Evolutionary conservation across 345 rosid genomes (phyloP), one percentile per base, ranked within the genome.

Genomic region (Rhizophora mangle): DNA sequence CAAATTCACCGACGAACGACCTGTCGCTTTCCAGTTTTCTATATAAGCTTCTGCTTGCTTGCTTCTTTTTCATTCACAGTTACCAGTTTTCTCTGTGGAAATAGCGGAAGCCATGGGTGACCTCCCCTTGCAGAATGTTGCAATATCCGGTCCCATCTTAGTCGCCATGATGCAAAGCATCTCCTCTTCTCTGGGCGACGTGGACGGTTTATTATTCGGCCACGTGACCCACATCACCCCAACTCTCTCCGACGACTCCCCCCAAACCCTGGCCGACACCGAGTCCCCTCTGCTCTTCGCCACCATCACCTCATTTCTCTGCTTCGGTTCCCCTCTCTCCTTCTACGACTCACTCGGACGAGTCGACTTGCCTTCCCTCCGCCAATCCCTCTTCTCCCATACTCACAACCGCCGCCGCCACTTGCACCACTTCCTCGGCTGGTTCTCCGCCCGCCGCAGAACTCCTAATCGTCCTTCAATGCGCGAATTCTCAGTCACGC

Each of bases 201-300:
- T 80, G 29, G 96, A 91, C 71, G 97, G 98, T 67, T 84, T 94
- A 43, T 76, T 94, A 65, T 89, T 85, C 78, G 98, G 97, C 69
- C 86, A 86, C 79, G 78, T 89, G 76, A 81, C 85, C 49, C 80
- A 70, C 37, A 69, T 88, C 76, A 62, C 87, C 61, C 78, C 93
- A 56, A 73, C 86, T 54, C 87, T 89, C 56, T 72, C 96, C 78
- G 97, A 93, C 74, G 93, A 91, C 69, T 79, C 86, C 71, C 78
- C 92, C 59, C 72, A 85, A 31, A 15, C 70, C 63, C 30, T 74
- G 64, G 8, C 79, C 69, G 72, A 63, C 68, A 51, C 82, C 66
- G 62, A 39, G 64, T 64, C 87, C 18, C 76, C 75, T 53, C 81
- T 85, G 10, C 74, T 92, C 49, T 68, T 85, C 56, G 97, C 96